A percentile compares a stretch with the other conserved stretches of the same genome.
Evolutionary conservation across 768 basidiomycete genomes (phyloP).

Genomic region (Boletellus ananas): DNA sequence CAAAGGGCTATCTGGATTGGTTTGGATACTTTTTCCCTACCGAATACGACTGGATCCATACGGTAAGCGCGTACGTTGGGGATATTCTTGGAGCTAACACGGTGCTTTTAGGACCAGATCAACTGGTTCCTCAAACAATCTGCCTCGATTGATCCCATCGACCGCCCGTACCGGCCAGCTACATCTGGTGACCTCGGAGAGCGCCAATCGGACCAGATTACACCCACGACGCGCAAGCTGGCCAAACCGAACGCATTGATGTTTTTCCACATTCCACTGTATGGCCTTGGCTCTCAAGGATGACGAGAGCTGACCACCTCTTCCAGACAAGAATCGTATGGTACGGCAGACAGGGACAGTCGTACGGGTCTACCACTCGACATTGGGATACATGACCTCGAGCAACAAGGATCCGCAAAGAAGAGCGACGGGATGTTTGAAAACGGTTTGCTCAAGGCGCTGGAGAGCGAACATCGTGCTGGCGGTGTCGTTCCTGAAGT

Average conservation of each 20-base stretch:
- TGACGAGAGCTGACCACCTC: not conserved
- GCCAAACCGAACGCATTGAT: conserved; percentile 95
- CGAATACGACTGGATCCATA: conserved; percentile 83
- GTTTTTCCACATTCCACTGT: conserved; percentile 99
- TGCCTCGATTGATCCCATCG: conserved; percentile 66
- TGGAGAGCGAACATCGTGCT: conserved; percentile 63
- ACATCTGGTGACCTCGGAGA: conserved; percentile 64
- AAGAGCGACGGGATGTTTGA: conserved; percentile 80
- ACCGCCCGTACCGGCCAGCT: conserved; percentile 83
- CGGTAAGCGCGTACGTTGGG: conserved; percentile 37
- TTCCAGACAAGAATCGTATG: conserved; percentile 70
- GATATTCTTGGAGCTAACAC: not conserved
- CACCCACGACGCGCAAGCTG: conserved; percentile 50
- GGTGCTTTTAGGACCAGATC: conserved; percentile 55
- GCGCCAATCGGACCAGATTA: conserved; percentile 57
- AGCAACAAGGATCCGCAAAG: conserved; percentile 59
- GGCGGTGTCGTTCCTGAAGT: conserved; percentile 58
- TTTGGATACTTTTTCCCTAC: conserved; percentile 58
- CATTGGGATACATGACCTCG: conserved; percentile 60
- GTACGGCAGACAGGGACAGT: conserved; percentile 60
- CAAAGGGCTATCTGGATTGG: conserved; percentile 54
- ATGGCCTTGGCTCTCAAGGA: conserved; percentile 21
- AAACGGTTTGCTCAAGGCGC: conserved; percentile 68
- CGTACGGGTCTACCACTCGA: conserved; percentile 61
- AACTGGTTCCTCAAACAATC: conserved; percentile 90